Evolutionary conservation across 345 rosid genomes (phyloP).

Genomic region (Salix viminalis): DNA sequence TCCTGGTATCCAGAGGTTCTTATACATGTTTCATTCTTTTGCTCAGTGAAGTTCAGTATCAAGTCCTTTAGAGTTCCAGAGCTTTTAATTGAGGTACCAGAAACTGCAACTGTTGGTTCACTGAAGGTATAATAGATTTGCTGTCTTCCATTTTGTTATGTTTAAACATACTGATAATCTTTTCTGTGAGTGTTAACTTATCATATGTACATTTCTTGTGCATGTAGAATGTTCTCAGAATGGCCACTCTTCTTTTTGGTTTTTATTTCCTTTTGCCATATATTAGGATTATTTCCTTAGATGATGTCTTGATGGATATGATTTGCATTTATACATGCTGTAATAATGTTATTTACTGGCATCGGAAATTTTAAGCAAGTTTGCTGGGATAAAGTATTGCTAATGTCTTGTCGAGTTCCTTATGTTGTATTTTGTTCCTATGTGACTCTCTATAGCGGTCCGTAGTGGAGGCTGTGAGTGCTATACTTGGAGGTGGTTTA

Average conservation of each 20-base stretch:
- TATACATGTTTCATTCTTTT: slow-evolving; percentile 23
- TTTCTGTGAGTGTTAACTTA: not conserved
- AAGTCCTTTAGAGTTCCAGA: slow-evolving; percentile 88
- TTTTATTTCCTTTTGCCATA: not conserved
- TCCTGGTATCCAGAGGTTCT: slow-evolving; percentile 21
- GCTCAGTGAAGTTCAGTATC: slow-evolving; percentile 84
- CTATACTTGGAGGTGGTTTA: slow-evolving; percentile 72
- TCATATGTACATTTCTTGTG: not conserved
- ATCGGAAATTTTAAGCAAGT: not conserved
- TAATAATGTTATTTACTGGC: not conserved
- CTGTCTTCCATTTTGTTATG: not conserved
- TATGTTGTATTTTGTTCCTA: slow-evolving; percentile 4
- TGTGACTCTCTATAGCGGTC: slow-evolving; percentile 47
- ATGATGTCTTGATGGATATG: not conserved
- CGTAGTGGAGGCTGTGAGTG: slow-evolving; percentile 70
- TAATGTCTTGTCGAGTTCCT: not conserved
- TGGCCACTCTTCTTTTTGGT: not conserved
- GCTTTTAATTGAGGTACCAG: slow-evolving; percentile 81
- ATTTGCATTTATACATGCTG: not conserved
- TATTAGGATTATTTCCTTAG: not conserved
- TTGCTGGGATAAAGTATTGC: not conserved
- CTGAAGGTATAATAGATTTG: slow-evolving; percentile 55
- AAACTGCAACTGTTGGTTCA: slow-evolving; percentile 75
- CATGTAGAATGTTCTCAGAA: not conserved
- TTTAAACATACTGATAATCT: not conserved